A percentile compares a stretch with the other conserved stretches of the same genome.
These are phyloP conservation scores for Centrapalus pauciflorus DNA, from an alignment of 129 eudicot species.

Conservation along the genomic window DNA sequence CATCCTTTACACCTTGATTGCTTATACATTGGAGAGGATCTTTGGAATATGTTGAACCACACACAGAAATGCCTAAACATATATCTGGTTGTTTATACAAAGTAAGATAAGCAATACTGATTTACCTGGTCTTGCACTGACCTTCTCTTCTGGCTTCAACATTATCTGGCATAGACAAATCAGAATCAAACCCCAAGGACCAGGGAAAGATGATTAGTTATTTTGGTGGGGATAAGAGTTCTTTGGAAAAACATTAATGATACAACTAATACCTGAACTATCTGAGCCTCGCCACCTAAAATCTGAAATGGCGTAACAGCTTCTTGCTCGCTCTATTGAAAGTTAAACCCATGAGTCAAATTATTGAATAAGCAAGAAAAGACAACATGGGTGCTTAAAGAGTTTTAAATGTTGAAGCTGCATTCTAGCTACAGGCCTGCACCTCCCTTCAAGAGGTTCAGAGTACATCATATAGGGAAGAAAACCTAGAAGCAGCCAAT, in stretches of 20 bases:
- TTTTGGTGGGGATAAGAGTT: neutral
- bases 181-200: neutral
- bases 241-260: neutral
- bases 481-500: slow-evolving; percentile 6
- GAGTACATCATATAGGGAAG: neutral
- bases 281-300: slow-evolving; percentile 97
- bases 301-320: slow-evolving; percentile 93
- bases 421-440: slow-evolving; percentile 9
- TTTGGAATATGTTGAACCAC: neutral
- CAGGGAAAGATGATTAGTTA: neutral
- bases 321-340: slow-evolving; percentile 75
- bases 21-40: neutral
- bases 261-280: slow-evolving; percentile 66
- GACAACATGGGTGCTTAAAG: neutral
- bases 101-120: slow-evolving; percentile 1
- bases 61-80: neutral
- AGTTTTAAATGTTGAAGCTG: slow-evolving; percentile 1
- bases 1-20: neutral
- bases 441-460: neutral
- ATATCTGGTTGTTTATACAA: neutral
- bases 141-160: slow-evolving; percentile 91
- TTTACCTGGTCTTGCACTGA: slow-evolving; percentile 87
- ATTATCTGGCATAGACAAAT: slow-evolving; percentile 50
- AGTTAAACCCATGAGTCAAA: slow-evolving; percentile 16
- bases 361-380: slow-evolving; percentile 2